These are phyloP conservation scores for Chenopodium quinoa DNA, from an alignment of 148 eudicot genomes.

Conservation along the genomic window DNA sequence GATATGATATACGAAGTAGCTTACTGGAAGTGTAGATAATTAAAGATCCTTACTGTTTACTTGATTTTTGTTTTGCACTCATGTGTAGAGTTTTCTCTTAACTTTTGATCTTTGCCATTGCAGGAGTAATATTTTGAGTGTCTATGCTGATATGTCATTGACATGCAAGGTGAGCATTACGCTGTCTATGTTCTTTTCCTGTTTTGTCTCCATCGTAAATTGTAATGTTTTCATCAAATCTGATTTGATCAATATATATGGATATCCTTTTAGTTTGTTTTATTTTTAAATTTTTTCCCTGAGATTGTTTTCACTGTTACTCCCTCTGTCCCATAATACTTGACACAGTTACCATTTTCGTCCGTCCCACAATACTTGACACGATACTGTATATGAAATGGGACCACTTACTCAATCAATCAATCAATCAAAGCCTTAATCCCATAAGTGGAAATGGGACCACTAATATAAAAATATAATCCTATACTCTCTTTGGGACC, in stretches of 20 bases:
- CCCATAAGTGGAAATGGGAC: no score
- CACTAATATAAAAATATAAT: no score
- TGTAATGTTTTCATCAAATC: background rate
- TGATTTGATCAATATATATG: background rate
- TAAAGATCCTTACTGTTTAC: background rate
- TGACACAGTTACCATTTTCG: no score
- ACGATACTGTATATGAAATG: no score
- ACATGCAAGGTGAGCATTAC: slow-evolving; percentile 79
- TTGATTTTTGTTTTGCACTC: background rate
- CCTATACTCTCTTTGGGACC: no score
- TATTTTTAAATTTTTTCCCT: background rate
- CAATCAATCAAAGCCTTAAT: no score
- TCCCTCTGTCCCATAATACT: no score
- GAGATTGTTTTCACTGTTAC: background rate
- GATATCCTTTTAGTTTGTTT: background rate
- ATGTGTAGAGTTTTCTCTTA: background rate
- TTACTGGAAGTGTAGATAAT: background rate
- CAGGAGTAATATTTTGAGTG: slow-evolving; percentile 97
- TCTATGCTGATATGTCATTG: slow-evolving; percentile 97
- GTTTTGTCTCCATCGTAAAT: background rate
- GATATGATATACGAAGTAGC: background rate
- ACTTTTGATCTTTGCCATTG: slow-evolving; percentile 19
- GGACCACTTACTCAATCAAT: no score
- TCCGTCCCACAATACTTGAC: no score
- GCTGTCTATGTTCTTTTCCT: background rate